phyloP scores from a whole-genome alignment of 2,329 filamentous ascomycete genomes.

The Neoarthrinium moseri region DNA sequence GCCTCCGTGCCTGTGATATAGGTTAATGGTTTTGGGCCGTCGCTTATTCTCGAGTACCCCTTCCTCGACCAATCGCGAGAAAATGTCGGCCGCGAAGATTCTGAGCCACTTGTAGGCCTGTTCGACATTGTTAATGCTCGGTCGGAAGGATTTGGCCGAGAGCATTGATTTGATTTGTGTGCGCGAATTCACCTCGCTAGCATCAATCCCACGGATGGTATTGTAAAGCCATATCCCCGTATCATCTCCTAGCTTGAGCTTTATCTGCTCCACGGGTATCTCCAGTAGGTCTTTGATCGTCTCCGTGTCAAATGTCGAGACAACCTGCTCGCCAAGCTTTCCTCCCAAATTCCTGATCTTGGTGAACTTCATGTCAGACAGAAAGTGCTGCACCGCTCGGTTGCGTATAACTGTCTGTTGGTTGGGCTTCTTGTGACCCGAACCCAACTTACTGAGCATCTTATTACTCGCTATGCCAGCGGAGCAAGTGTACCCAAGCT shows the following conservation, averaged over 20 bases:
- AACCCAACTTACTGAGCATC: conserved; percentile 91
- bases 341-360: conserved; percentile 95
- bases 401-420: conserved; percentile 92
- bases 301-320: conserved; percentile 78
- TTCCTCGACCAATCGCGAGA: conserved; percentile 84
- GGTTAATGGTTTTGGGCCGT: conserved; percentile 78
- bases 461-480: conserved; percentile 89
- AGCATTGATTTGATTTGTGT: conserved; percentile 98
- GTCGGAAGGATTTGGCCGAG: conserved; percentile 91
- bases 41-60: conserved; percentile 85
- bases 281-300: conserved; percentile 71
- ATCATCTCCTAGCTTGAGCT: conserved; percentile 77
- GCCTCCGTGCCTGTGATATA: conserved; percentile 75
- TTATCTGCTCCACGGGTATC: conserved; percentile 72
- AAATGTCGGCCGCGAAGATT: conserved; percentile 92
- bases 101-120: conserved; percentile 83
- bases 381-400: conserved; percentile 75
- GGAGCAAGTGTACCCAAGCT: conserved; percentile 86
- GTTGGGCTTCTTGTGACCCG: conserved; percentile 89
- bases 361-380: conserved; percentile 85
- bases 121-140: conserved; percentile 73
- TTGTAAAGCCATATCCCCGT: conserved; percentile 84
- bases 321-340: conserved; percentile 86
- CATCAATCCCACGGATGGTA: conserved; percentile 81
- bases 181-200: conserved; percentile 82